Evolutionary conservation across 768 basidiomycete species (phyloP), one percentile per base, ranked within the genome.

Genomic region (Boletus sp.): DNA sequence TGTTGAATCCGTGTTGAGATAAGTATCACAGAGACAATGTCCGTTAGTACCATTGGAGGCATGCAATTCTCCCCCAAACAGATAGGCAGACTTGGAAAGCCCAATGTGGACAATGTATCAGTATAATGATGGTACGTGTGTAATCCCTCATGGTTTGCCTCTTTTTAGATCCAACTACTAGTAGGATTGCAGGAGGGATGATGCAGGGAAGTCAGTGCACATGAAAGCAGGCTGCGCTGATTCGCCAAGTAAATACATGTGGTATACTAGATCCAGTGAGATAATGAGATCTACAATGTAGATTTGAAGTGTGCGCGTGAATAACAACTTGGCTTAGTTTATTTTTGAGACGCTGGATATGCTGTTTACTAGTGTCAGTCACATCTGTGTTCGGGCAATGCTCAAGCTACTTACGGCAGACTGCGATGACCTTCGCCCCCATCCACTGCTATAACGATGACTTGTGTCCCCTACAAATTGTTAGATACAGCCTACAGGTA

Each of bases 61-160:
- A 96, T 69, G 86, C 91, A 4, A 87, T 94, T 64, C 69, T 84
- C 6, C 60, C 54, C 15, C 46, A 55, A 3, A 42, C 42, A 35
- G 68, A 63, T 49, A 58, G 59, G 41, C 63, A 66, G n/a, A n/a
- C n/a, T n/a, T n/a, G n/a, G 20, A 55, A 57, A 24, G 35, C 76
- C 12, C 52, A 61, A 47, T 59, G 67, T 11, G 82, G 84, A 4
- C 93, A 93, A 67, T 83, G 92, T 47, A 67, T 95, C 50, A 94
- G 91, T 65, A 81, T 94, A 59, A 90, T 94, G 87, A 78, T 95
- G 68, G 92, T 92, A 69, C 59, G 83, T 64, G 14, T 11, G 28
- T 47, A 41, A 18, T 39, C 50, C 18, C 6, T 44, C 24, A 14
- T 41, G 28, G 15, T 7, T 52, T 33, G 3, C 45, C 17, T 52